Conservation (phyloP, 768 basidiomycete species). For the Lactarius indigo region DNA sequence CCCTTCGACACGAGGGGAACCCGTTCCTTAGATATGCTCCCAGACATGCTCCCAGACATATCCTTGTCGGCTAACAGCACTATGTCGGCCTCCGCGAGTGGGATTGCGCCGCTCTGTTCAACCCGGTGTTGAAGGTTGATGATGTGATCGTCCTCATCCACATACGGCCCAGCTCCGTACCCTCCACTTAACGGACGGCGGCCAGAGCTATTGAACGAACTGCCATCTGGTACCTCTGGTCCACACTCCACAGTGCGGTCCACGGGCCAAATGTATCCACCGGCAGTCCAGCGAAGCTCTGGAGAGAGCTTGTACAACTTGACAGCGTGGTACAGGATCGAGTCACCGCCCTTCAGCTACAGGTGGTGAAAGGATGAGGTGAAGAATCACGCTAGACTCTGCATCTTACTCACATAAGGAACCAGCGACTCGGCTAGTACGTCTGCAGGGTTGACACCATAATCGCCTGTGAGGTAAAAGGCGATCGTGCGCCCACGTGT, state of each 20-base stretch:
- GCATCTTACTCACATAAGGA: constrained; percentile 52
- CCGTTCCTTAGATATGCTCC: constrained; percentile 55
- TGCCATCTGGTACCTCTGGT: constrained; percentile 41
- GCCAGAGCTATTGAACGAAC: constrained; percentile 31
- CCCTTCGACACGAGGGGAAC: constrained; percentile 67
- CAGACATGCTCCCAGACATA: constrained; percentile 39
- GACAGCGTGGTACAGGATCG: constrained; percentile 69
- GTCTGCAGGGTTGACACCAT: constrained; percentile 67
- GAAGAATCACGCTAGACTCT: background rate
- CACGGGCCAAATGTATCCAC: constrained; percentile 77
- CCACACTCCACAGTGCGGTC: constrained; percentile 62
- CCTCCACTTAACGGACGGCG: constrained; percentile 43
- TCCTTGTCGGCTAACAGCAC: constrained; percentile 53
- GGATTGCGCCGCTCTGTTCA: constrained; percentile 64
- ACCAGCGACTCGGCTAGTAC: constrained; percentile 66
- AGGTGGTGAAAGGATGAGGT: background rate
- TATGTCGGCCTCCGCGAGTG: constrained; percentile 60
- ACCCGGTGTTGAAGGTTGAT: constrained; percentile 49
- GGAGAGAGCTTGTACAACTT: constrained; percentile 72
- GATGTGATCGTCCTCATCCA: constrained; percentile 33
- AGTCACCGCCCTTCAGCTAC: constrained; percentile 76
- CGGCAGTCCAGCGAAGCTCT: constrained; percentile 77
- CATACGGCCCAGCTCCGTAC: constrained; percentile 41
- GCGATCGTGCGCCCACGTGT: constrained; percentile 69
- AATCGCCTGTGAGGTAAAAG: constrained; percentile 67